phyloP scores from a whole-genome alignment of 768 basidiomycete genomes.

The Boletus fagicola region DNA sequence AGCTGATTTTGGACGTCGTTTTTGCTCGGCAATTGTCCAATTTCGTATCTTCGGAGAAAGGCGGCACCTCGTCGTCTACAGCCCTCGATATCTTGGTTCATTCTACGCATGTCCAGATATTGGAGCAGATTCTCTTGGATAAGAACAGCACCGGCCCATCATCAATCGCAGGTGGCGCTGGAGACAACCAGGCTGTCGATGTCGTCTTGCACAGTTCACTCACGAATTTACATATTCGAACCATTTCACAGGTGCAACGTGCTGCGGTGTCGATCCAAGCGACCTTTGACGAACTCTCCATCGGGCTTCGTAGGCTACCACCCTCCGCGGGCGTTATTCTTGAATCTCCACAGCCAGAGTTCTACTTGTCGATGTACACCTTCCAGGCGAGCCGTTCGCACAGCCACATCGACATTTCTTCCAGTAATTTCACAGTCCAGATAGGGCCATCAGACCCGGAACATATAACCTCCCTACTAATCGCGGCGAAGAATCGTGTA shows the following conservation, averaged over 20 bases:
- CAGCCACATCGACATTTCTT: slow-evolving; percentile 17
- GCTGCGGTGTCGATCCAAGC: slow-evolving; percentile 1
- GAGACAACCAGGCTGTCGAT: slow-evolving; percentile 15
- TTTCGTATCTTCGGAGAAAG: slow-evolving; percentile 27
- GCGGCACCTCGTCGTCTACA: slow-evolving; percentile 16
- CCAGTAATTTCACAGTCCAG: slow-evolving; percentile 23
- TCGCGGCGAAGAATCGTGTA: slow-evolving; percentile 12
- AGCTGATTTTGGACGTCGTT: slow-evolving; percentile 41
- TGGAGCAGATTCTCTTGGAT: slow-evolving; percentile 44
- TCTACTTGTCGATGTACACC: slow-evolving; percentile 18
- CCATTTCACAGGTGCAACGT: neutral
- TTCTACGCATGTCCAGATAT: slow-evolving; percentile 38
- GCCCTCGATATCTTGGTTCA: slow-evolving; percentile 45
- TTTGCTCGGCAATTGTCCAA: slow-evolving; percentile 40
- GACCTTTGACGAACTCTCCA: slow-evolving; percentile 18
- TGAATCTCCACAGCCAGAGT: slow-evolving; percentile 17
- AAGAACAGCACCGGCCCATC: neutral
- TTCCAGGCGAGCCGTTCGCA: slow-evolving; percentile 19
- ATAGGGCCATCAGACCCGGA: slow-evolving; percentile 34
- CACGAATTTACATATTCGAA: slow-evolving; percentile 17
- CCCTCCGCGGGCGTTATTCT: neutral
- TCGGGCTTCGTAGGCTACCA: slow-evolving; percentile 11
- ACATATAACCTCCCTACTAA: slow-evolving; percentile 19
- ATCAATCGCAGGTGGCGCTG: neutral
- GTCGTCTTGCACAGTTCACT: slow-evolving; percentile 18